These are phyloP conservation scores for Clitopilus passeckerianus DNA, from an alignment of 768 basidiomycete genomes.

Conservation along the genomic window DNA sequence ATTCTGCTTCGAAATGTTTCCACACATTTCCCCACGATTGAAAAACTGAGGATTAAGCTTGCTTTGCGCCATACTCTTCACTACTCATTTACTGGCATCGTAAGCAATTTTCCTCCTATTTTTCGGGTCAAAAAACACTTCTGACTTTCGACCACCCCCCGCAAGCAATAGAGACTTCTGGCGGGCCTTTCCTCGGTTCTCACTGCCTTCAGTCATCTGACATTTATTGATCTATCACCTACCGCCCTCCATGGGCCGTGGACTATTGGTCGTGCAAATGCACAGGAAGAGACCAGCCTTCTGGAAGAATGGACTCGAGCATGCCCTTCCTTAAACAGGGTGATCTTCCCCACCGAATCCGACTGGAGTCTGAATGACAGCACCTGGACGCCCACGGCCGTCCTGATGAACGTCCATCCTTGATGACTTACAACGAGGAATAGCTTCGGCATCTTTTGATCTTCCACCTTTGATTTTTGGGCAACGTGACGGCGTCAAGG, in stretches of 20 bases:
- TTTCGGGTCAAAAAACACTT: slow-evolving; percentile 3
- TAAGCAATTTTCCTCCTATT: slow-evolving; percentile 30
- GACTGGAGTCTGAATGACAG: slow-evolving; percentile 41
- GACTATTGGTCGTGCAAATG: slow-evolving; percentile 30
- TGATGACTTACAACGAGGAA: background rate
- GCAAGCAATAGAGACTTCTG: slow-evolving; percentile 42
- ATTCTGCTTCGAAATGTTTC: slow-evolving; percentile 52
- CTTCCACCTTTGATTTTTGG: background rate
- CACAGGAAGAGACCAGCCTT: slow-evolving; percentile 44
- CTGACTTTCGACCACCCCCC: background rate
- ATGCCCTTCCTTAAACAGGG: slow-evolving; percentile 46
- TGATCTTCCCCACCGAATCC: slow-evolving; percentile 52
- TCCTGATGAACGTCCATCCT: background rate
- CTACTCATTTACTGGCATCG: slow-evolving; percentile 59
- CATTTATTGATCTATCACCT: slow-evolving; percentile 56
- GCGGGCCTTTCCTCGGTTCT: slow-evolving; percentile 57
- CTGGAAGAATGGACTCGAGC: slow-evolving; percentile 51
- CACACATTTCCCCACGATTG: slow-evolving; percentile 41
- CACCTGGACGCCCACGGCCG: slow-evolving; percentile 23
- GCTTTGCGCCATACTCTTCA: slow-evolving; percentile 65
- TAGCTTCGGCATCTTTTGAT: background rate
- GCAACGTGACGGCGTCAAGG: background rate
- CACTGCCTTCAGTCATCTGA: slow-evolving; percentile 41
- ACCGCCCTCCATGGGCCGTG: slow-evolving; percentile 39
- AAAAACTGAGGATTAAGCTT: slow-evolving; percentile 48